phyloP scores from a whole-genome alignment of 2,329 filamentous ascomycete genomes.

The Mycogone perniciosa region DNA sequence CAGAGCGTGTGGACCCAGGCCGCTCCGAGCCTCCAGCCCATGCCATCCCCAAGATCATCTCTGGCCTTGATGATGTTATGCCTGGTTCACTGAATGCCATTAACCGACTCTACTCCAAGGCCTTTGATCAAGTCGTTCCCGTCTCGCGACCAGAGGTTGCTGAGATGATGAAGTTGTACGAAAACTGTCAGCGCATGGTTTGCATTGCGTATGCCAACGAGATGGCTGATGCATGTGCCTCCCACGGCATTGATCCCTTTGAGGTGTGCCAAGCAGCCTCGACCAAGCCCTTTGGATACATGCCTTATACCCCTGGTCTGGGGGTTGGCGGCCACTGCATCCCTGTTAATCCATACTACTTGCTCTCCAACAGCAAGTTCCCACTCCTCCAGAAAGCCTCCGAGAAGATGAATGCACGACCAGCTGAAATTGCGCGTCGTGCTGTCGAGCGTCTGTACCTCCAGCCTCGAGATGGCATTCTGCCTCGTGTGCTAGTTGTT shows the following conservation, averaged over 20 bases:
- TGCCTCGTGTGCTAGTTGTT: slow-evolving; percentile 35
- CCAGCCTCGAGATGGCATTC: slow-evolving; percentile 1
- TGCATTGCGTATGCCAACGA: slow-evolving; percentile 50
- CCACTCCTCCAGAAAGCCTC: slow-evolving; percentile 40
- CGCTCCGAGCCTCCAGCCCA: slow-evolving; percentile 33
- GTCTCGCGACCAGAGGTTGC: slow-evolving; percentile 49
- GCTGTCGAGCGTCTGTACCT: slow-evolving; percentile 27
- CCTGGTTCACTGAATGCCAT: slow-evolving; percentile 41
- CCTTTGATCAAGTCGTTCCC: slow-evolving; percentile 41
- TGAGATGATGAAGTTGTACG: slow-evolving; percentile 53
- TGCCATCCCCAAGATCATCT: slow-evolving; percentile 48
- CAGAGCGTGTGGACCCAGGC: slow-evolving; percentile 48
- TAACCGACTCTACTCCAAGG: slow-evolving; percentile 36
- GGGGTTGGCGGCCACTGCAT: slow-evolving; percentile 53
- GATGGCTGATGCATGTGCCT: slow-evolving; percentile 46
- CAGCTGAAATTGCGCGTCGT: slow-evolving; percentile 32
- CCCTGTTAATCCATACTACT: slow-evolving; percentile 49
- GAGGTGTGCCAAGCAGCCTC: slow-evolving; percentile 44
- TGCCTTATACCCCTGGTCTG: slow-evolving; percentile 39
- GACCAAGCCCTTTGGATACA: slow-evolving; percentile 49
- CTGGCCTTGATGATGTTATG: slow-evolving; percentile 42
- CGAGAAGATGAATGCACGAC: slow-evolving; percentile 38
- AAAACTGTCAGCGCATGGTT: slow-evolving; percentile 52
- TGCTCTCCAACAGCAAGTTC: slow-evolving; percentile 41
- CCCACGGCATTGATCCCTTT: slow-evolving; percentile 41